Conservation (phyloP, 208 protist species). For the Borovskyia barvae region DNA sequence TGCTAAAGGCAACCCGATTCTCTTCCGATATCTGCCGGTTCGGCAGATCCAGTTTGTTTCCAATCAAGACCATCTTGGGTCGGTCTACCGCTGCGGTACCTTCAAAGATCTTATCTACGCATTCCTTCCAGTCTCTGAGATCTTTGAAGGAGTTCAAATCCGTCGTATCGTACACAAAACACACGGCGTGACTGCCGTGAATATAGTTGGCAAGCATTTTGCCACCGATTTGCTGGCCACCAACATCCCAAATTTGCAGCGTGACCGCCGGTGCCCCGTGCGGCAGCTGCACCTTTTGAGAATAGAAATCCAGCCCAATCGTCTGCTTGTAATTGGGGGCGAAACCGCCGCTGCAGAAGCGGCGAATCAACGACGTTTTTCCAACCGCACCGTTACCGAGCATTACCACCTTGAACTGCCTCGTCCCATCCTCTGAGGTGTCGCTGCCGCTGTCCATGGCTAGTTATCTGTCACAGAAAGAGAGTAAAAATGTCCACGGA, state of each 20-base stretch:
- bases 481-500: no score
- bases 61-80: constrained; percentile 84
- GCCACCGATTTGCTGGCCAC: constrained; percentile 91
- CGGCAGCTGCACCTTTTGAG: constrained; percentile 85
- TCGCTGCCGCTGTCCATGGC: constrained; percentile 82
- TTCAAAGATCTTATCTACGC: constrained; percentile 35
- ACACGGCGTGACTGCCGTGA: constrained; percentile 85
- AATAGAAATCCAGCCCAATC: constrained; percentile 95
- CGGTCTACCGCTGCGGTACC: not conserved
- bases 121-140: constrained; percentile 88
- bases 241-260: constrained; percentile 96
- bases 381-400: constrained; percentile 88
- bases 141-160: constrained; percentile 91
- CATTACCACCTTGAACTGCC: constrained; percentile 73
- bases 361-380: constrained; percentile 91
- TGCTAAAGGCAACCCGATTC: constrained; percentile 70
- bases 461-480: no score
- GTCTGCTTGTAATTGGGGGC: constrained; percentile 93
- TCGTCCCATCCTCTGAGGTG: constrained; percentile 33
- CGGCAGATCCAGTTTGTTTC: constrained; percentile 92
- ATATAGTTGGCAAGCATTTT: constrained; percentile 96
- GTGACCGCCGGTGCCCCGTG: constrained; percentile 39
- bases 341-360: constrained; percentile 89
- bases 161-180: constrained; percentile 94
- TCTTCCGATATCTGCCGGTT: constrained; percentile 74